These are phyloP conservation scores for Vaccinium corymbosum DNA, from an alignment of 148 eudicot species.

Conservation along the genomic window DNA sequence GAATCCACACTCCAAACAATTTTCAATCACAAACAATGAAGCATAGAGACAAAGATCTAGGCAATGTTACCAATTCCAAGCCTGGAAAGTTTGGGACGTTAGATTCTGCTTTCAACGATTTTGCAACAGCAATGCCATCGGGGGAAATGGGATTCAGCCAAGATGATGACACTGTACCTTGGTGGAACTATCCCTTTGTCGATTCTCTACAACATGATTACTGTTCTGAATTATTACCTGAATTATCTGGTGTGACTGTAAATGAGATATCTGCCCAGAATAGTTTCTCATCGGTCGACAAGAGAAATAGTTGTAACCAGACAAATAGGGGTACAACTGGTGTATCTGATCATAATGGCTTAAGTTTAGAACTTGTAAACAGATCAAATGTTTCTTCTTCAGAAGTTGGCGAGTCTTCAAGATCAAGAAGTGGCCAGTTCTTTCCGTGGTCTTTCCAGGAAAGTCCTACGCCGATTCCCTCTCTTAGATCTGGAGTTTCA, in stretches of 20 bases:
- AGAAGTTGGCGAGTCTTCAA: constrained; percentile 20
- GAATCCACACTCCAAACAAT: constrained; percentile 32
- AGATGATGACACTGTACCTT: constrained; percentile 60
- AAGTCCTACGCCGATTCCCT: constrained; percentile 21
- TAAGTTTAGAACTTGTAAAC: constrained; percentile 25
- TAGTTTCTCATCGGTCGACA: constrained; percentile 30
- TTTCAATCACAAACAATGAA: constrained; percentile 32
- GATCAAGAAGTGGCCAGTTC: constrained; percentile 34
- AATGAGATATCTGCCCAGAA: constrained; percentile 41
- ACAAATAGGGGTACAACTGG: constrained; percentile 21
- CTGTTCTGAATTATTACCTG: constrained; percentile 58
- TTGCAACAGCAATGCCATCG: constrained; percentile 39
- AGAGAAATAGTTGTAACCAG: constrained; percentile 35
- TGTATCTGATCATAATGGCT: constrained; percentile 21
- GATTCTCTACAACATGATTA: constrained; percentile 52
- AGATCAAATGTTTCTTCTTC: constrained; percentile 33
- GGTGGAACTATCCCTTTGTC: constrained; percentile 61
- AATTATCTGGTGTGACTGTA: constrained; percentile 54
- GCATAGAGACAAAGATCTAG: constrained; percentile 35
- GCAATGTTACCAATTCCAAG: constrained; percentile 27
- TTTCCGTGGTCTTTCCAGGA: constrained; percentile 38
- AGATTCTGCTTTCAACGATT: constrained; percentile 41
- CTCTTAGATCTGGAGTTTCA: constrained; percentile 46
- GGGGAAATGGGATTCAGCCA: constrained; percentile 45
- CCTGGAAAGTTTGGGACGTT: constrained; percentile 38